Percentiles rank a stretch among this genome's conserved stretches.
These are phyloP conservation scores for Endocalyx cinctus DNA, from an alignment of 2,329 filamentous ascomycete genomes.

Conservation along the genomic window DNA sequence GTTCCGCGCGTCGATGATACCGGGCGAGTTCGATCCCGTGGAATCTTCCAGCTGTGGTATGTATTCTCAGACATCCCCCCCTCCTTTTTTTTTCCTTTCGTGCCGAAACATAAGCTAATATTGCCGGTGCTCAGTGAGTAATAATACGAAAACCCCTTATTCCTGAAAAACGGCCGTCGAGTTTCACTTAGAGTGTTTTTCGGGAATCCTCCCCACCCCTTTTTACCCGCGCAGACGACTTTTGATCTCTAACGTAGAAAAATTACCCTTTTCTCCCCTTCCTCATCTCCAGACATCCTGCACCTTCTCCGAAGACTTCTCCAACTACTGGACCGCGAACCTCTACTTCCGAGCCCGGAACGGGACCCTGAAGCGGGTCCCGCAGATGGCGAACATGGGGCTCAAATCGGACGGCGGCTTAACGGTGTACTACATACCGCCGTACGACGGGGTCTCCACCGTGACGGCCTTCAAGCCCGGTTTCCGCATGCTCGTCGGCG, in stretches of 20 bases:
- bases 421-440: constrained; percentile 21
- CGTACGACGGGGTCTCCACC: constrained; percentile 15
- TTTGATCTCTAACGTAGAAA: too few species aligned
- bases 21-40: constrained; percentile 13
- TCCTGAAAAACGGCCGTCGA: too few species aligned
- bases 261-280: too few species aligned
- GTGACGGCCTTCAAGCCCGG: constrained; percentile 21
- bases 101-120: too few species aligned
- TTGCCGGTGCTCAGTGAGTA: too few species aligned
- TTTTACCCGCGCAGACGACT: too few species aligned
- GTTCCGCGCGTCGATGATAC: constrained; percentile 18
- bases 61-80: too few species aligned
- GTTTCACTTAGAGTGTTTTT: too few species aligned
- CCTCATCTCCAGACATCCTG: too few species aligned
- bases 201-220: too few species aligned
- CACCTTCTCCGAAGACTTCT: constrained; percentile 21
- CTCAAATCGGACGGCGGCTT: constrained; percentile 16
- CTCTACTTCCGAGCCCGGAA: constrained; percentile 21
- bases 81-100: too few species aligned
- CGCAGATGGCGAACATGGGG: constrained; percentile 19
- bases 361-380: constrained; percentile 20
- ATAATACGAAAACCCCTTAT: too few species aligned
- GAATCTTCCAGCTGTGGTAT: constrained; percentile 17
- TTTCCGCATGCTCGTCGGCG: constrained; percentile 22
- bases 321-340: constrained; percentile 22